Base-by-base conservation (phyloP, 2,329 filamentous ascomycete species). In the Zymoseptoria tritici region DNA sequence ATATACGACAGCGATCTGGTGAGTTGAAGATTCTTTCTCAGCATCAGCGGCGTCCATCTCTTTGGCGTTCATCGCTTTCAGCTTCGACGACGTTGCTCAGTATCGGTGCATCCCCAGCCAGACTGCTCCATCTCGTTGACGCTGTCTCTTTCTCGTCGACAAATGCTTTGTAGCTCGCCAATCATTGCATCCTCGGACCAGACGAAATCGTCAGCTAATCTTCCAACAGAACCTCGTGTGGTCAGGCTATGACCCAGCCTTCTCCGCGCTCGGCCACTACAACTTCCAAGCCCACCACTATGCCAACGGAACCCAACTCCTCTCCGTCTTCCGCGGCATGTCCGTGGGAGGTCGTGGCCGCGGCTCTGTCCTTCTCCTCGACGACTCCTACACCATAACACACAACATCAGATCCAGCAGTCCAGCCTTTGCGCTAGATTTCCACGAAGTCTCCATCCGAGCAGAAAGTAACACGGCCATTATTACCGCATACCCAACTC, bases 391-490 rank as follows among this genome's bases (percentile, higher is more conserved):
- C 62, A 64, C 71, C 20, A 57, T 72, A 52, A 64, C 66, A 52
- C 70, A 70, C 63, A 73, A 73, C 19, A 66, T 76, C 22, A 74
- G 70, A 0, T 72, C 73, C 0, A 65, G 62, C 16, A 69, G 68
- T 1, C 11, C 24, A 3, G 60, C 71, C 6, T 21, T 52, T 16
- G 57, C 60, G 6, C 68, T 69, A 24, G 70, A 79, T 52, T 69
- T 75, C 56, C 77, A 78, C 60, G 75, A 77, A 36, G 72, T 77
- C 61, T 66, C 66, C 20, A 60, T 78, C 6, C 9, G 51, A n/a
- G 55, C 57, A n/a, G 53, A 58, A 20, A 52, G 56, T 2, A 9
- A 49, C 11, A 57, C 59, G 6, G 59, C 59, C 3, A 22, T 60
- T 4, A 49, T 55, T 2, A 56, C 42, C 9, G 49, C 16, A 6